Percentiles rank a stretch among this genome's conserved stretches.
phyloP scores from a whole-genome alignment of 164 flowering plant species.

The Nymphaea thermarum region DNA sequence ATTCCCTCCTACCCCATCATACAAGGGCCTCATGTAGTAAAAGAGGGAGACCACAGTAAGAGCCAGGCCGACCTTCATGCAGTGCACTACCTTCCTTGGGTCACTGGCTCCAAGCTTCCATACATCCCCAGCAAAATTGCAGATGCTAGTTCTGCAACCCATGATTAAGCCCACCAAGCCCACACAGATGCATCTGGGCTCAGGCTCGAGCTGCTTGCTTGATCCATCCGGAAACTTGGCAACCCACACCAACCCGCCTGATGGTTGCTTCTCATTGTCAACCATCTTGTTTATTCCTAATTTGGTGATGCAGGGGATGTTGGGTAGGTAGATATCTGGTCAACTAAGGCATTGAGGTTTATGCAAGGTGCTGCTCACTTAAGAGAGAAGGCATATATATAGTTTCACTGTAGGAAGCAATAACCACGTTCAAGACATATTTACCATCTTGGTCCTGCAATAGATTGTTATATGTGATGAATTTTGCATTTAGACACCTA shows the following conservation, averaged over 20 bases:
- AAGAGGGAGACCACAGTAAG: slow-evolving; percentile 56
- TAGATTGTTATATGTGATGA: too few species aligned
- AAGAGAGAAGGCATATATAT: too few species aligned
- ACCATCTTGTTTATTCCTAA: background rate
- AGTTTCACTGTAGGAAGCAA: too few species aligned
- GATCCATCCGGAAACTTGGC: slow-evolving; percentile 28
- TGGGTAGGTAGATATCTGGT: too few species aligned
- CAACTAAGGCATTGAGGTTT: too few species aligned
- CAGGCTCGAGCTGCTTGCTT: slow-evolving; percentile 21
- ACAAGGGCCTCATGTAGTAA: slow-evolving; percentile 67
- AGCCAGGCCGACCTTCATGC: slow-evolving; percentile 64
- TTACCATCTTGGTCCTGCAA: too few species aligned
- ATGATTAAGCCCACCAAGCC: slow-evolving; percentile 15
- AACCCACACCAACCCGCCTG: slow-evolving; percentile 41
- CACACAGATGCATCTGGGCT: slow-evolving; percentile 17
- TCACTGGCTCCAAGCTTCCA: slow-evolving; percentile 42
- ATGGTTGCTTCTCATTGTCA: slow-evolving; percentile 8
- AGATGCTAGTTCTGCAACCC: slow-evolving; percentile 13
- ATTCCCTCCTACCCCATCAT: slow-evolving; percentile 68
- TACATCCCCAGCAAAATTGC: slow-evolving; percentile 32
- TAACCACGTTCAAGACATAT: too few species aligned
- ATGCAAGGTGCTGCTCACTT: too few species aligned
- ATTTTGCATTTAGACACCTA: too few species aligned
- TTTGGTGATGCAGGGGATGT: too few species aligned
- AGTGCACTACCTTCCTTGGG: slow-evolving; percentile 52